These are phyloP conservation scores for Fusarium xyrophilum DNA, from an alignment of 2,329 filamentous ascomycete species.

Conservation along the genomic window DNA sequence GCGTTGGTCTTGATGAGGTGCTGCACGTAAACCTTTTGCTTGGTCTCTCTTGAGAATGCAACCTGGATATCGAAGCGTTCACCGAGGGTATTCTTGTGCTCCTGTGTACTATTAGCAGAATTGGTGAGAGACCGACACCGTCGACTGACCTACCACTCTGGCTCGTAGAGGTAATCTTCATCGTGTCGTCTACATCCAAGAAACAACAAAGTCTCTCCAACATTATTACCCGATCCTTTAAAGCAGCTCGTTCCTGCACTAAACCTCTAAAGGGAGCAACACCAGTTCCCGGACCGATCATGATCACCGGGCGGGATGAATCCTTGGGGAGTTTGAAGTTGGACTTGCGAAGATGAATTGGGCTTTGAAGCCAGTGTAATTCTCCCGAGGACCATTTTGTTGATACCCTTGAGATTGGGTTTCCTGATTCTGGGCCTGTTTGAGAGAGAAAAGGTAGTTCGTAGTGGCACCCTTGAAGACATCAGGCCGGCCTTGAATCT, in stretches of 20 bases:
- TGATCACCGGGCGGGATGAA: background rate
- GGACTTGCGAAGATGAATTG: background rate
- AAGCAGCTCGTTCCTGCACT: background rate
- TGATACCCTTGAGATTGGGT: background rate
- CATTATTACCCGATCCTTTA: background rate
- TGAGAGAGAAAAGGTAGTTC: constrained; percentile 12
- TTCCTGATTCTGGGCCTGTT: constrained; percentile 2
- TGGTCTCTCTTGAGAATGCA: background rate
- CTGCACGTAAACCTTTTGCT: background rate
- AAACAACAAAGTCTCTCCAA: background rate
- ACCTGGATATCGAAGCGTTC: background rate
- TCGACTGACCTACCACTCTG: background rate
- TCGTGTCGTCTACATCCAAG: background rate
- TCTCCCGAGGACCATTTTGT: background rate
- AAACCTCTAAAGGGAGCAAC: constrained; percentile 16
- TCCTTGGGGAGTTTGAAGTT: constrained; percentile 5
- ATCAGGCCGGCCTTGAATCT: background rate
- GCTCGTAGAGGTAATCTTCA: background rate
- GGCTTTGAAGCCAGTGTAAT: background rate
- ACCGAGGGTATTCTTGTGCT: accelerated
- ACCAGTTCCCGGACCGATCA: constrained; percentile 14
- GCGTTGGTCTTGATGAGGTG: background rate
- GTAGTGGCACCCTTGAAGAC: constrained; percentile 5
- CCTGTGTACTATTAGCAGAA: background rate
- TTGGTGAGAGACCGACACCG: too few species aligned